These are phyloP conservation scores for Ampelomyces quisqualis DNA, from an alignment of 2,329 filamentous ascomycete species.

Conservation along the genomic window DNA sequence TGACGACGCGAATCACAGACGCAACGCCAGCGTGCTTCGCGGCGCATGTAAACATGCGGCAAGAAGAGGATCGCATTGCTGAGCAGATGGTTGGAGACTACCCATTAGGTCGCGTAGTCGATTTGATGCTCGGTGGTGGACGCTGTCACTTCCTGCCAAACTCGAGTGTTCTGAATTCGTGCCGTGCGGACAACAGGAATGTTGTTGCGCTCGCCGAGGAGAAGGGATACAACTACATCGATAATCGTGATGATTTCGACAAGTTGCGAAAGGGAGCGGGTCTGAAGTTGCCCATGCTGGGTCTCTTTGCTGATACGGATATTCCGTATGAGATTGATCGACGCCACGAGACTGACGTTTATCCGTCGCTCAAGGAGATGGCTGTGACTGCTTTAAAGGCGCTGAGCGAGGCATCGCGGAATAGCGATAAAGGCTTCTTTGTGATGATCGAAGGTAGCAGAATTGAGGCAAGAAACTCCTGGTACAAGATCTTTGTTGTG, in stretches of 20 bases:
- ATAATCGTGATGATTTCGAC: conserved; percentile 73
- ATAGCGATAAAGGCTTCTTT: conserved; percentile 92
- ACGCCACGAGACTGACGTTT: conserved; percentile 71
- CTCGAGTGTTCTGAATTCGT: conserved; percentile 69
- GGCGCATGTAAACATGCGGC: conserved; percentile 75
- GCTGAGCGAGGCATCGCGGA: conserved; percentile 75
- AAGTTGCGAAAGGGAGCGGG: conserved; percentile 65
- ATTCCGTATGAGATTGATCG: conserved; percentile 95
- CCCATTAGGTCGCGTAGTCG: conserved; percentile 80
- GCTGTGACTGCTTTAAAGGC: conserved; percentile 76
- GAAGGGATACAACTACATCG: conserved; percentile 78
- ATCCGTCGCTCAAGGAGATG: conserved; percentile 92
- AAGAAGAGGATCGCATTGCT: conserved; percentile 87
- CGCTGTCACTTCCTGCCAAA: conserved; percentile 92
- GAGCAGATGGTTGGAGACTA: conserved; percentile 89
- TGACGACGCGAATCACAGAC: conserved; percentile 92
- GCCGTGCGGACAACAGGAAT: conserved; percentile 75
- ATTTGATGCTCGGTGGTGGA: conserved; percentile 90
- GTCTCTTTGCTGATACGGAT: conserved; percentile 78
- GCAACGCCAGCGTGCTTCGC: conserved; percentile 96
- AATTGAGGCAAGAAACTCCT: too few species aligned
- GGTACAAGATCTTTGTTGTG: too few species aligned
- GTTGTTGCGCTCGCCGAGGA: conserved; percentile 71
- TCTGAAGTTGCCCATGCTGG: conserved; percentile 77
- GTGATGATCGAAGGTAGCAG: conserved; percentile 97